A percentile compares a stretch with the other conserved stretches of the same genome.
Conservation (phyloP, 208 protist genomes). For the Trypanosoma mega region DNA sequence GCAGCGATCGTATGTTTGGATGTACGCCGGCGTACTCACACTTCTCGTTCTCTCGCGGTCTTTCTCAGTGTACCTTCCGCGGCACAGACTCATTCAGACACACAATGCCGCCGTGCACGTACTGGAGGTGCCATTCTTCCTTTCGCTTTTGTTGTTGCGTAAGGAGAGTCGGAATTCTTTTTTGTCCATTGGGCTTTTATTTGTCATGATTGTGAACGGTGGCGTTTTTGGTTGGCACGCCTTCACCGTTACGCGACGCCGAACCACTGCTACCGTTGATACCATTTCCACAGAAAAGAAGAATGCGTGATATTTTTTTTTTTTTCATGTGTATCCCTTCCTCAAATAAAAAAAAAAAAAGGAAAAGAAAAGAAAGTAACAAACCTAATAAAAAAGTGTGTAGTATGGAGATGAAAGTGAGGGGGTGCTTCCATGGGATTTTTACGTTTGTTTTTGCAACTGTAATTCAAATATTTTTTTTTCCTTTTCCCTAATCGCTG, state of each 20-base stretch:
- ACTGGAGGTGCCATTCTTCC: conserved; percentile 26
- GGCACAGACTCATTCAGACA: conserved; percentile 35
- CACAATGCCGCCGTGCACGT: conserved; percentile 43
- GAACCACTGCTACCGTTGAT: no score
- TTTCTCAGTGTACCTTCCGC: conserved; percentile 35
- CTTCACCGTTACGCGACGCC: background rate
- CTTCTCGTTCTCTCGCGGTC: conserved; percentile 33
- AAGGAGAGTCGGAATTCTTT: conserved; percentile 6
- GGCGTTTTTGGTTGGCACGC: conserved; percentile 23
- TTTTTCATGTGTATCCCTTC: background rate
- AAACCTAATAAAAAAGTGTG: no score
- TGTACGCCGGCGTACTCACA: conserved; percentile 40
- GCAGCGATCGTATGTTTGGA: conserved; percentile 30
- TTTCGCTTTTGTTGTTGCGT: background rate
- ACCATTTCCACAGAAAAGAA: no score
- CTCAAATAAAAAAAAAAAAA: conserved; percentile 23
- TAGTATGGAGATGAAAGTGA: no score
- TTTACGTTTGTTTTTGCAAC: no score
- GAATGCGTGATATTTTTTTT: background rate
- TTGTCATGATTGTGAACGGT: conserved; percentile 32
- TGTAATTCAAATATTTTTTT: no score
- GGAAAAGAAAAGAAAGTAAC: conserved; percentile 3
- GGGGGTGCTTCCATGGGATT: no score
- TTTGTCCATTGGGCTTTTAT: conserved; percentile 20
- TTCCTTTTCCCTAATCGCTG: no score